Percentiles rank a stretch among this genome's conserved stretches.
Conservation (phyloP, 495 filamentous ascomycete species). For the Collariella sp. region DNA sequence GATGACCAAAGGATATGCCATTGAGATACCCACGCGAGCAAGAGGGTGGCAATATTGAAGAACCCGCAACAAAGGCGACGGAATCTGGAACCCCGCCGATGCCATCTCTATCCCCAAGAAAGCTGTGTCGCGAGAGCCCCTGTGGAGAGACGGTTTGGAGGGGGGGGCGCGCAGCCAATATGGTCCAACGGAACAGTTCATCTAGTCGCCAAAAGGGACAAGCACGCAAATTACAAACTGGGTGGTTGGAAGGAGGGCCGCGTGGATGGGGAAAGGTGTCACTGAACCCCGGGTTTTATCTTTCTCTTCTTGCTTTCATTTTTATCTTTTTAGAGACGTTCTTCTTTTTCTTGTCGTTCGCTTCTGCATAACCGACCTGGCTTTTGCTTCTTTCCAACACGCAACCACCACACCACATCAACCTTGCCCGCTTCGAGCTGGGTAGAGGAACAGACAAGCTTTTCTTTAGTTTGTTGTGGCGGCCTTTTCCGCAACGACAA, state of each 20-base stretch:
- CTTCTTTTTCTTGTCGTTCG: conserved; percentile 26
- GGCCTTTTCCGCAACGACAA: conserved; percentile 27
- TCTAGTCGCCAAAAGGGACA: conserved; percentile 10
- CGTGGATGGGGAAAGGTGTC: conserved; percentile 15
- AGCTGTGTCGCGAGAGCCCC: conserved; percentile 15
- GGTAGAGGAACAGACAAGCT: conserved; percentile 19
- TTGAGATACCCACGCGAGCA: conserved; percentile 19
- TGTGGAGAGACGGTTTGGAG: conserved; percentile 6
- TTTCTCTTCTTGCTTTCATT: conserved; percentile 29
- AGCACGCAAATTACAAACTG: conserved; percentile 11
- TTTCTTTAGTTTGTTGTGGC: conserved; percentile 31
- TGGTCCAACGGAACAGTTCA: conserved; percentile 8
- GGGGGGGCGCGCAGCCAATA: neutral
- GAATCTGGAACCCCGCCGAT: conserved; percentile 10
- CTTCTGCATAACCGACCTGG: conserved; percentile 40
- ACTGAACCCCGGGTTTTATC: conserved; percentile 28
- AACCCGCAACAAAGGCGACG: conserved; percentile 7
- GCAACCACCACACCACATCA: conserved; percentile 14
- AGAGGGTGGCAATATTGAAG: conserved; percentile 5
- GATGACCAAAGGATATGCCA: conserved; percentile 17
- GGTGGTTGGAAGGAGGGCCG: conserved; percentile 20
- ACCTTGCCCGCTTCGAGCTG: too few species aligned
- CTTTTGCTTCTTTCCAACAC: conserved; percentile 33
- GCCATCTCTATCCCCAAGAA: conserved; percentile 3
- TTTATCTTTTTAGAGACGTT: conserved; percentile 24